Evolutionary conservation across 2,329 filamentous ascomycete genomes (phyloP).

Genomic region (Verruconis gallopava): DNA sequence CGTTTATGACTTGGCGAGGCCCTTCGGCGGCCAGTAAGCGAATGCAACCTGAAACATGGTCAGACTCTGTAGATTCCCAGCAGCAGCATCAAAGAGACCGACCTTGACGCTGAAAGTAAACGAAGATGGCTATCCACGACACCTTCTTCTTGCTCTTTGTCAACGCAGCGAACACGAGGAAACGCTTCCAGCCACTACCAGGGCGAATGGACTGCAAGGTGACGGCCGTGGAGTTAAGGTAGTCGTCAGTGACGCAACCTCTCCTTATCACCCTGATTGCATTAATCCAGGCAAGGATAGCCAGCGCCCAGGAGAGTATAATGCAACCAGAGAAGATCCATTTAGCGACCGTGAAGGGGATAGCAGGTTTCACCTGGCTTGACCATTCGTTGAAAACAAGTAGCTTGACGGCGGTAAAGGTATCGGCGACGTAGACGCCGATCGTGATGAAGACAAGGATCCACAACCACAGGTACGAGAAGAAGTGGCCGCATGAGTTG

Average conservation of each 20-base stretch:
- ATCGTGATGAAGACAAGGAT: conserved; percentile 65
- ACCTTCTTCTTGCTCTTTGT: conserved; percentile 85
- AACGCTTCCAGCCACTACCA: conserved; percentile 73
- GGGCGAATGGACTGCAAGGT: conserved; percentile 63
- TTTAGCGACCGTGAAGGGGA: conserved; percentile 67
- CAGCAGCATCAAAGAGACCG: conserved; percentile 12
- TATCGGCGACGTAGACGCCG: conserved; percentile 79
- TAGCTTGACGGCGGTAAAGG: conserved; percentile 84
- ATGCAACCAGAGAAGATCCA: conserved; percentile 95
- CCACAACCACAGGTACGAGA: conserved; percentile 80
- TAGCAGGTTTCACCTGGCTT: conserved; percentile 63
- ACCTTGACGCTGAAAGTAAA: conserved; percentile 69
- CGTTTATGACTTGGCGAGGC: conserved; percentile 84
- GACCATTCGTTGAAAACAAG: conserved; percentile 84
- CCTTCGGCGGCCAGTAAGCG: conserved; percentile 83
- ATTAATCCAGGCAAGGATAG: conserved; percentile 66
- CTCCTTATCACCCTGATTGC: conserved; percentile 70
- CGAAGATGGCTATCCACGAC: conserved; percentile 82
- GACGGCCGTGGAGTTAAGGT: conserved; percentile 76
- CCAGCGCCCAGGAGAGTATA: conserved; percentile 74
- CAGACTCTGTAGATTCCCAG: neutral
- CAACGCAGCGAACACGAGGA: conserved; percentile 81
- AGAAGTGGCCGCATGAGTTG: conserved; percentile 58
- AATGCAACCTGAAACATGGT: conserved; percentile 54
- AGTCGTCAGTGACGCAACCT: conserved; percentile 80